Evolutionary conservation across 2,329 filamentous ascomycete species (phyloP).

Genomic region (Xylaria sp.): DNA sequence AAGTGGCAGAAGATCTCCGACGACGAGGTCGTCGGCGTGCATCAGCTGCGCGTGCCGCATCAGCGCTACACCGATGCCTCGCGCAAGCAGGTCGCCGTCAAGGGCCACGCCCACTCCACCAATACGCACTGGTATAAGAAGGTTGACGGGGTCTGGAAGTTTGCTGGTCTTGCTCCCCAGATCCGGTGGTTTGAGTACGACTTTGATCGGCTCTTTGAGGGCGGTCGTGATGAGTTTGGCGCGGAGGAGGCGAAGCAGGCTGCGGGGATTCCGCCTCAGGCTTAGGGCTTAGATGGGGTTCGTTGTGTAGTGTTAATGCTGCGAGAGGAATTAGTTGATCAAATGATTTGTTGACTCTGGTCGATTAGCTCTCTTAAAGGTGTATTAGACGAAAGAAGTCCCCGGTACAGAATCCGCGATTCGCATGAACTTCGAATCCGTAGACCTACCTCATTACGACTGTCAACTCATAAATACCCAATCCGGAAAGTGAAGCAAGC

Average conservation of each 20-base stretch:
- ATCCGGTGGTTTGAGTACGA: slow-evolving; percentile 55
- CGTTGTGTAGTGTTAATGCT: too few species aligned
- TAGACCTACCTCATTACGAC: too few species aligned
- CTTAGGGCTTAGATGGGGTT: slow-evolving; percentile 1
- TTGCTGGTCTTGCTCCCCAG: slow-evolving; percentile 50
- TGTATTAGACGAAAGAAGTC: neutral
- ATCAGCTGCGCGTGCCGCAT: slow-evolving; percentile 58
- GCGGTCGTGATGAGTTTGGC: slow-evolving; percentile 37
- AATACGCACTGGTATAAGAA: slow-evolving; percentile 55
- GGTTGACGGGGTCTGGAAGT: slow-evolving; percentile 56
- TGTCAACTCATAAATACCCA: neutral
- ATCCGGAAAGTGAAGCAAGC: slow-evolving; percentile 11
- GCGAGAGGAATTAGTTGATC: too few species aligned
- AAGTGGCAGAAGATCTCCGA: slow-evolving; percentile 55
- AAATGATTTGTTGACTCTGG: neutral
- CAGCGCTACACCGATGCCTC: slow-evolving; percentile 53
- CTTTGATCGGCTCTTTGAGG: slow-evolving; percentile 50
- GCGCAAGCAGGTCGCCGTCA: slow-evolving; percentile 45
- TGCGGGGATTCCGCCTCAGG: slow-evolving; percentile 17
- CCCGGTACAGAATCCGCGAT: too few species aligned
- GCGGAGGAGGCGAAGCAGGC: slow-evolving; percentile 14
- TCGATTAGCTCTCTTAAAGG: neutral
- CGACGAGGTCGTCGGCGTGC: slow-evolving; percentile 54
- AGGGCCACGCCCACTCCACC: slow-evolving; percentile 55
- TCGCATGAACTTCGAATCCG: too few species aligned